A percentile compares a stretch with the other conserved stretches of the same genome.
Evolutionary conservation across 148 eudicot genomes (phyloP).

Genomic region (Polygonum maritimum): DNA sequence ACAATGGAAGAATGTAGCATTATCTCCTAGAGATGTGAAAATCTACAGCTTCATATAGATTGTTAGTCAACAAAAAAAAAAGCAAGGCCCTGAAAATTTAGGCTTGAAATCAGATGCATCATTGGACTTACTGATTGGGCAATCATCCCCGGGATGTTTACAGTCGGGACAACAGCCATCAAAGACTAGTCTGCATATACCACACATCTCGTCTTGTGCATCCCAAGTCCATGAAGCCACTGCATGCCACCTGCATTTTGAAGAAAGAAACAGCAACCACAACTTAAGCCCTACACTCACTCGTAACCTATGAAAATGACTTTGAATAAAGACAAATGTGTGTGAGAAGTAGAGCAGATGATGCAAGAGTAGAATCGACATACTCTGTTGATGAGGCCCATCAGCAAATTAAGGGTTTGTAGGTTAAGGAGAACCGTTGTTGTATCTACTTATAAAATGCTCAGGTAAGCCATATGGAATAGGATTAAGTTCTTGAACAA

Average conservation of each 20-base stretch:
- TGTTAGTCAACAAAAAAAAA: neutral
- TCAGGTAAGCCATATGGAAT: neutral
- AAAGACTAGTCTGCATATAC: conserved; percentile 93
- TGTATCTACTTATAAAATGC: neutral
- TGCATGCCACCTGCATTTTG: conserved; percentile 69
- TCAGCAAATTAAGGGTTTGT: neutral
- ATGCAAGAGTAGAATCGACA: conserved; percentile 10
- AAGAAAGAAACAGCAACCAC: neutral
- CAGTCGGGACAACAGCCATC: conserved; percentile 99
- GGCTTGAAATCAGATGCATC: neutral
- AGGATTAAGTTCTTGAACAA: neutral
- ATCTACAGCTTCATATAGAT: neutral
- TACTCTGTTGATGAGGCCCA: conserved; percentile 30
- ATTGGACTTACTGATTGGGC: conserved; percentile 68
- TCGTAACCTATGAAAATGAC: neutral
- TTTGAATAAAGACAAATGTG: neutral
- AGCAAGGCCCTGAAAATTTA: neutral
- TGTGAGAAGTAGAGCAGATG: neutral
- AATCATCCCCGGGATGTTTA: conserved; percentile 95
- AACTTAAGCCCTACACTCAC: neutral
- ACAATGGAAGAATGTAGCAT: neutral
- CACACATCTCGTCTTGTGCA: conserved; percentile 98
- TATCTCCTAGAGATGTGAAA: neutral
- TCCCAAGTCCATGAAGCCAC: conserved; percentile 99
- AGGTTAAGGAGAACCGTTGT: conserved; percentile 1